Base-by-base conservation (phyloP, 495 filamentous ascomycete genomes). In the Bombardia bombarda region DNA sequence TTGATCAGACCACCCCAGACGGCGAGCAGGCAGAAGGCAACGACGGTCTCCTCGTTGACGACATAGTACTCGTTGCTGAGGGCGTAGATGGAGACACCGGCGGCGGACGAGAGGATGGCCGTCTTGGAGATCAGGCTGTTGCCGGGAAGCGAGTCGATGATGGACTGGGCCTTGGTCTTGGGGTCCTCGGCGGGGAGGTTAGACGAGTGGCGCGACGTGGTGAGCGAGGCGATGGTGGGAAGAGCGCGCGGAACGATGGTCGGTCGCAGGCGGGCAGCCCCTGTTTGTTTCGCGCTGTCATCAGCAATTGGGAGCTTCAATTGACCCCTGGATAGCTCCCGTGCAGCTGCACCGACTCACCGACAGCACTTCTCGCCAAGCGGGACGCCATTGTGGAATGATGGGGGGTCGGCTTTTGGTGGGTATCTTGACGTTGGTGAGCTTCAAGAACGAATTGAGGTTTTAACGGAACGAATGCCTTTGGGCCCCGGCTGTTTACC, bases 21-120 rank as follows among this genome's bases (percentile, higher is more conserved):
- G 57, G 80, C 87, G 56, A 97, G 72, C 46, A 96, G 71, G 62
- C 80, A 87, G 70, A 99, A 74, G 42, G 85, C 84, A 55, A 93
- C 84, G 56, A 99, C 81, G 45, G 89, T 78, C 74, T 99, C 93
- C 74, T 97, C 90, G 72, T 97, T 99, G 66, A 99, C 74, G 63
- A 99, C 87, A 67, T 96, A 99, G 73, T 97, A 83, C 75, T 99
- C 93, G 70, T 95, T 99, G 82, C 84, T 90, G 72, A 99, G 89
- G 58, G 92, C 93, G 60, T 89, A 92, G 57, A 95, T 76, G 53
- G 86, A 88, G 49, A 90, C 61, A 72, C 87, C 90, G 62, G 93
- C 87, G 45, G 81, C 82, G 45, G 87, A 88, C 55, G 92, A 97
- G 45, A 99, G 80, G 65, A 94, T 86, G 59, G 93, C 93, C 49